A percentile compares a stretch with the other conserved stretches of the same genome.
Evolutionary conservation across 2,329 filamentous ascomycete species (phyloP).

Genomic region (Fusarium burgessii): DNA sequence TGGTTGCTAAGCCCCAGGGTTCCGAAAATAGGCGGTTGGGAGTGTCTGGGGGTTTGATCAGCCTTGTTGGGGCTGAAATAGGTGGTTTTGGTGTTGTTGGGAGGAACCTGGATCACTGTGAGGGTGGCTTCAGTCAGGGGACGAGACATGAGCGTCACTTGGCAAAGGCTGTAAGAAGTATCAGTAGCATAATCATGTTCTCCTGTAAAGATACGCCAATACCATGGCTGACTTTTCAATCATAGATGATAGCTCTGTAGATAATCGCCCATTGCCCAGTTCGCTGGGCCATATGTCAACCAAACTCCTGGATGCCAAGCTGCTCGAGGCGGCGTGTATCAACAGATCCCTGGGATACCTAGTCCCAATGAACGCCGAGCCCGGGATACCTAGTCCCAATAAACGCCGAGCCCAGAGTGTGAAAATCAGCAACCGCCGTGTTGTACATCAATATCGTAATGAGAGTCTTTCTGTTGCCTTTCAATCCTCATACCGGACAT

Average conservation of each 20-base stretch:
- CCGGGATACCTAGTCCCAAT: not conserved
- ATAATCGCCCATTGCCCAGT: not conserved
- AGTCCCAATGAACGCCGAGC: not conserved
- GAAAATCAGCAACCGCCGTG: not conserved
- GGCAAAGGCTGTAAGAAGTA: not conserved
- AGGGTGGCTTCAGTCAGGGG: not conserved
- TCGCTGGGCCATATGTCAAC: not conserved
- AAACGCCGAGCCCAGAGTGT: not conserved
- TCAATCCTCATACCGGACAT: not conserved
- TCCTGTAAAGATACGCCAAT: not conserved
- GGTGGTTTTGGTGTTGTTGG: no score
- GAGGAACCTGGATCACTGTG: not conserved
- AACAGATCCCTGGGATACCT: not conserved
- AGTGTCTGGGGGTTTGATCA: not conserved
- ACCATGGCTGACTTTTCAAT: not conserved
- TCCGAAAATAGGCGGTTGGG: constrained; percentile 18
- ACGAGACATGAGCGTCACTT: not conserved
- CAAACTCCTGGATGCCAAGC: not conserved
- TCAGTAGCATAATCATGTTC: not conserved
- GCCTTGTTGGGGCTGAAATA: not conserved
- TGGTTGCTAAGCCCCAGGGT: constrained; percentile 32
- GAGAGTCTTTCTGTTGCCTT: no score
- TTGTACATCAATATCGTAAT: no score
- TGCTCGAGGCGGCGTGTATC: not conserved
- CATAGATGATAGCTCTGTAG: constrained; percentile 5